A percentile compares a stretch with the other conserved stretches of the same genome.
Conservation (phyloP, 192 early-diverging fungal species). For the Globomyces pollinis-pini region DNA sequence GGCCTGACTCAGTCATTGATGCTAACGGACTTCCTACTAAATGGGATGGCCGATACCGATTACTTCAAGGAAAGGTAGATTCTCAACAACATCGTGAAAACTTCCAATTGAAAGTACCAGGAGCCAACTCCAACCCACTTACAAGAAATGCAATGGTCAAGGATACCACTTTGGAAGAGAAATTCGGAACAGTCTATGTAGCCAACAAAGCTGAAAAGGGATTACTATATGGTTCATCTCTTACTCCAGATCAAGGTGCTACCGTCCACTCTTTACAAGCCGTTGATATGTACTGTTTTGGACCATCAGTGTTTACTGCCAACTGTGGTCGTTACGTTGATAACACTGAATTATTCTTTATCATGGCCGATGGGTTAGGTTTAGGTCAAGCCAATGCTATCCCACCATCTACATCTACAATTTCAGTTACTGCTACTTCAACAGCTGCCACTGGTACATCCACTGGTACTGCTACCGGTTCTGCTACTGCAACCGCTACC, state of each 20-base stretch:
- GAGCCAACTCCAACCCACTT: not conserved
- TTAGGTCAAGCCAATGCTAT: too few species aligned
- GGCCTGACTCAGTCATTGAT: slow-evolving; percentile 23
- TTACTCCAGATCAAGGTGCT: slow-evolving; percentile 1
- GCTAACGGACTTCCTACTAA: slow-evolving; percentile 27
- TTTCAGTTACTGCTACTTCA: too few species aligned
- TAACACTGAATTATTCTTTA: slow-evolving; percentile 37
- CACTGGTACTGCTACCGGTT: too few species aligned
- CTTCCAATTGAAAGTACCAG: slow-evolving; percentile 21
- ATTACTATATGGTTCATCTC: slow-evolving; percentile 8
- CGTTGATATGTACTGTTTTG: slow-evolving; percentile 33
- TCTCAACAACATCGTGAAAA: slow-evolving; percentile 15
- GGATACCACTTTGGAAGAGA: slow-evolving; percentile 6
- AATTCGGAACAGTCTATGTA: slow-evolving; percentile 10
- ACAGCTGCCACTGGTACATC: too few species aligned
- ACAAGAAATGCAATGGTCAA: not conserved
- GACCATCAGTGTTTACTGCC: slow-evolving; percentile 9
- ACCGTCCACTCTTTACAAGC: slow-evolving; percentile 33
- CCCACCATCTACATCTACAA: too few species aligned
- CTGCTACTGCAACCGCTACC: too few species aligned
- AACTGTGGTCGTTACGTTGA: slow-evolving; percentile 18
- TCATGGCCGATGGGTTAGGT: slow-evolving; percentile 28
- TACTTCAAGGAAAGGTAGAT: slow-evolving; percentile 27
- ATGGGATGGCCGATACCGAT: slow-evolving; percentile 13
- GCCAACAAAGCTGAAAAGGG: slow-evolving; percentile 13